Evolutionary conservation across 768 basidiomycete genomes (phyloP), one percentile per base, ranked within the genome.

Genomic region (Trametes punicea): DNA sequence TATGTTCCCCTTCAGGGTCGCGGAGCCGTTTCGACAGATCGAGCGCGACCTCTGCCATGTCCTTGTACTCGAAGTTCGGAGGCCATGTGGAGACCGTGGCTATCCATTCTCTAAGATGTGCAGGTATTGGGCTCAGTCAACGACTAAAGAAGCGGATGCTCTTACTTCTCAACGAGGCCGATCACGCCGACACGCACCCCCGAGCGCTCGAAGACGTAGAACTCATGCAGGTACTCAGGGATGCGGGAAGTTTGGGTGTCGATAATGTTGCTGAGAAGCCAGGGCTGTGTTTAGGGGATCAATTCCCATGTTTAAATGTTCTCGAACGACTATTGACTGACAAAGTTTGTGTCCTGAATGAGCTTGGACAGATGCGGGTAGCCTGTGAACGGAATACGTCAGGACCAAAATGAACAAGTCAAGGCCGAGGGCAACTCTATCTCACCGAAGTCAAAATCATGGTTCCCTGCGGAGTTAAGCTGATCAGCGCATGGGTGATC

Each of bases 361-460:
- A 97, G 77, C 63, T 82, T 81, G 11, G 78, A 76, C 21, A 87
- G 74, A 64, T 87, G 83, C 16, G 78, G 81, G 66, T 84, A 87
- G 40, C 84, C 83, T 84, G 42, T 6, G 23, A 33, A 50, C 33
- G 13, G 23, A 34, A 33, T 13, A 2, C 16, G 33, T 23, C 34
- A 10, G 7, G 25, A 26, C 26, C 25, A 4, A 21, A 2, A 26
- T 15, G 42, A 26, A 6, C 42, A 13, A n/a, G 15, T 25, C 15
- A 25, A 44, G n/a, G 42, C 6, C 23, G 41, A 36, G 20, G 18
- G 41, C 21, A 23, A 25, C 25, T 25, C 11, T 13, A 27, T 30
- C 73, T 45, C 55, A 87, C 88, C 89, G 62, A 89, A 91, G 70
- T 95, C 93, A 69, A 94, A 94, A 62, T 95, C 93, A 61, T 97